Conservation (phyloP, 768 basidiomycete genomes). For the Favolaschia claudopus region DNA sequence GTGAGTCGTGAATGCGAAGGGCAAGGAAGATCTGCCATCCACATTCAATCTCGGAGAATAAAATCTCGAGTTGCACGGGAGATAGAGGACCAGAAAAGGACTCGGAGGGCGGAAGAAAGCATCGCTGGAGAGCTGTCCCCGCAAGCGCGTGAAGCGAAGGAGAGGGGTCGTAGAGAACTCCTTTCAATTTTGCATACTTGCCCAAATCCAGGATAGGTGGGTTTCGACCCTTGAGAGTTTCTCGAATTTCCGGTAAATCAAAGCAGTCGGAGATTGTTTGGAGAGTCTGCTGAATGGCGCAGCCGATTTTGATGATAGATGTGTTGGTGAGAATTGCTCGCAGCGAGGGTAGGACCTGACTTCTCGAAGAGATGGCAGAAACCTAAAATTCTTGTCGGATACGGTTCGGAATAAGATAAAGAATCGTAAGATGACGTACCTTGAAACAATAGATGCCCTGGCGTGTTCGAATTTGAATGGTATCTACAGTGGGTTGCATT, state of each 20-base stretch:
- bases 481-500: neutral
- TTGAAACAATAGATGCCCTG: neutral
- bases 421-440: too few relatives aligned
- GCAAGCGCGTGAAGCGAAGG: neutral
- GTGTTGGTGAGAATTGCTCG: constrained; percentile 3
- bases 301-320: constrained; percentile 3
- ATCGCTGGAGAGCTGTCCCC: neutral
- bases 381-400: neutral
- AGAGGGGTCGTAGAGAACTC: neutral
- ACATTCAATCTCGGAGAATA: too few relatives aligned
- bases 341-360: neutral
- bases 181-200: constrained; percentile 1
- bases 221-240: neutral
- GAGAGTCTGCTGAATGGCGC: neutral
- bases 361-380: neutral
- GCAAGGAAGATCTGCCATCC: too few relatives aligned
- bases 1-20: too few relatives aligned
- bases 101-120: neutral
- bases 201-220: constrained; percentile 1
- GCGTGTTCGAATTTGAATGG: neutral
- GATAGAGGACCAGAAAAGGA: too few relatives aligned
- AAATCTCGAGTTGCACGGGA: too few relatives aligned
- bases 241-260: neutral
- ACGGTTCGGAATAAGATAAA: neutral
- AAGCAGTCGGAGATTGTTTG: neutral